A percentile compares a stretch with the other conserved stretches of the same genome.
Conservation (phyloP, 129 eudicot genomes). For the Ambrosia artemisiifolia region DNA sequence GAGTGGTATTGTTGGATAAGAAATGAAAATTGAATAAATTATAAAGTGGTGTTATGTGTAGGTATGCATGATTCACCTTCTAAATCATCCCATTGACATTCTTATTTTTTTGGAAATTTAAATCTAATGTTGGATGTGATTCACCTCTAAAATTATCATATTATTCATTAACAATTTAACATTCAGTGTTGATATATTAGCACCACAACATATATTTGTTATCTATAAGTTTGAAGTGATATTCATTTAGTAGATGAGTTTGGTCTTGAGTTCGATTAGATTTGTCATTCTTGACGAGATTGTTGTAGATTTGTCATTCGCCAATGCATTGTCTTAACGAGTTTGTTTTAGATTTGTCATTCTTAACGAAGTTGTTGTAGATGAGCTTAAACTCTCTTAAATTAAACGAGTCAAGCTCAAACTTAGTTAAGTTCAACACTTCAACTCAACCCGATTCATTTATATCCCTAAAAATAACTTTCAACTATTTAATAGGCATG, state of each 20-base stretch:
- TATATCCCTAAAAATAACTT: background rate
- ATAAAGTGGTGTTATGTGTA: slow-evolving; percentile 16
- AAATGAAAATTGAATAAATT: background rate
- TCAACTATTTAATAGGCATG: background rate
- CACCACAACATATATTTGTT: too few relatives aligned
- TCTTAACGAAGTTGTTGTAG: too few relatives aligned
- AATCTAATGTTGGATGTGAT: background rate
- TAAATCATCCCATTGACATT: slow-evolving; percentile 26
- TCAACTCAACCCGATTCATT: background rate
- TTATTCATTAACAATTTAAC: too few relatives aligned
- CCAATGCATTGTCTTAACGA: too few relatives aligned
- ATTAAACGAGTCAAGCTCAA: background rate
- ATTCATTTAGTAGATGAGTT: too few relatives aligned
- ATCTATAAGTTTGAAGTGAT: too few relatives aligned
- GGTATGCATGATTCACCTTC: slow-evolving; percentile 32
- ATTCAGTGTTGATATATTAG: too few relatives aligned
- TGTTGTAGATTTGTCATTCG: too few relatives aligned
- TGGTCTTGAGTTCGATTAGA: too few relatives aligned
- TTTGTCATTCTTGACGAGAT: too few relatives aligned
- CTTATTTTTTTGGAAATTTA: background rate
- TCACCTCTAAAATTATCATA: too few relatives aligned
- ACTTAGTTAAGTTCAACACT: background rate
- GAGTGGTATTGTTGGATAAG: background rate
- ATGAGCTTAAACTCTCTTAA: background rate
- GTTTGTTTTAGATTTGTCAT: too few relatives aligned